Conservation (phyloP, 169 alveolate genomes). For the Toxoplasma gondii region DNA sequence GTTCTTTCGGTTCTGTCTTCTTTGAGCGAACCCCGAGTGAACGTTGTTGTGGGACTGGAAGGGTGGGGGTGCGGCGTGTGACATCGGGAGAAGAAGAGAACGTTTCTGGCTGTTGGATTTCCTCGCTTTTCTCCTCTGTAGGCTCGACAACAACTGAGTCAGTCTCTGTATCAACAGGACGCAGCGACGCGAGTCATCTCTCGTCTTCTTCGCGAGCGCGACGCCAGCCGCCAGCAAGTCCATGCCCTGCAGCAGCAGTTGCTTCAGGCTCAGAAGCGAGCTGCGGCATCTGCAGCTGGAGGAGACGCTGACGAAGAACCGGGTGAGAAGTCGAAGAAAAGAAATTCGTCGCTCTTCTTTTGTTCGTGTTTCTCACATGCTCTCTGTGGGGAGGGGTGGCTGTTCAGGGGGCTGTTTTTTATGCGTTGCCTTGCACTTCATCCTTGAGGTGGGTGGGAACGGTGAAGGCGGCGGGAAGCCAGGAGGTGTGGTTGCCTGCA, state of each 20-base stretch:
- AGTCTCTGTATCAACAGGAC: slow-evolving; percentile 97
- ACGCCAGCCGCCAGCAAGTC: slow-evolving; percentile 88
- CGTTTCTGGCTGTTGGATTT: background rate
- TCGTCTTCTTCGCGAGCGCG: slow-evolving; percentile 94
- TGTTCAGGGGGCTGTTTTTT: too few relatives aligned
- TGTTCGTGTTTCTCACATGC: background rate
- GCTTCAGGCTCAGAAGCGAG: slow-evolving; percentile 77
- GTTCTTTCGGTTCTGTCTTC: too few relatives aligned
- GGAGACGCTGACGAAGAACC: slow-evolving; percentile 71
- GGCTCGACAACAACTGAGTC: slow-evolving; percentile 94
- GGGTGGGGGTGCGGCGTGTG: too few relatives aligned
- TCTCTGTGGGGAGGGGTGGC: too few relatives aligned
- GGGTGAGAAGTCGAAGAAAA: background rate
- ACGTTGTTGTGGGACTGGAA: too few relatives aligned
- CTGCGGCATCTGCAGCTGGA: slow-evolving; percentile 76
- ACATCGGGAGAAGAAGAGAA: too few relatives aligned
- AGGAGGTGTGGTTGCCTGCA: background rate
- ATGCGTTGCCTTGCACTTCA: too few relatives aligned
- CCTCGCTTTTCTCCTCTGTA: slow-evolving; percentile 31
- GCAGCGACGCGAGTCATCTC: slow-evolving; percentile 98
- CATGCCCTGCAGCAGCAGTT: slow-evolving; percentile 81
- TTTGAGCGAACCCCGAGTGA: too few relatives aligned
- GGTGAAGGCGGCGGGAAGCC: background rate
- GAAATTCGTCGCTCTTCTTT: background rate
- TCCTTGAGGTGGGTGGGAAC: background rate